Evolutionary conservation across 2,329 filamentous ascomycete genomes (phyloP).

Genomic region (Emydomyces testavorans): DNA sequence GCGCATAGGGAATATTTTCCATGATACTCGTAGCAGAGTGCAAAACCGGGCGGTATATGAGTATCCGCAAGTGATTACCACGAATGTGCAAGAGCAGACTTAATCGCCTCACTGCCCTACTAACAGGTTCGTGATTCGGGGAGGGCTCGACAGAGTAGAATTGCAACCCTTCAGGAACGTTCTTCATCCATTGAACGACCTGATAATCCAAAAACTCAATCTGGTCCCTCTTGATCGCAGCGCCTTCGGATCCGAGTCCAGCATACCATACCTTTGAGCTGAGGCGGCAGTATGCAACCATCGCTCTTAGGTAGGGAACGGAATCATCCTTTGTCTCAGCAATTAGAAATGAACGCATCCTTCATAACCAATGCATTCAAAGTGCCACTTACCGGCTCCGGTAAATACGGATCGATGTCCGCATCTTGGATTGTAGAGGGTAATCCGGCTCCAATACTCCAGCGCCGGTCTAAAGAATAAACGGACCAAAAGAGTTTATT

Average conservation of each 20-base stretch:
- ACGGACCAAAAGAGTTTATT: conserved; percentile 74
- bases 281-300: conserved; percentile 74
- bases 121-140: conserved; percentile 39
- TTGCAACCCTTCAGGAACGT: conserved; percentile 53
- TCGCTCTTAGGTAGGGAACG: conserved; percentile 64
- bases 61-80: conserved; percentile 79
- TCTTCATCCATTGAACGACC: conserved; percentile 75
- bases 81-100: conserved; percentile 76
- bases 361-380: neutral
- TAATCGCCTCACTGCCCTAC: conserved; percentile 58
- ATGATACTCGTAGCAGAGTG: conserved; percentile 76
- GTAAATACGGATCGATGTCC: conserved; percentile 69
- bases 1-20: conserved; percentile 60
- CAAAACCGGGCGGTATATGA: conserved; percentile 76
- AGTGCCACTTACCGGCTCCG: conserved; percentile 54
- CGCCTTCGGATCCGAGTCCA: conserved; percentile 57
- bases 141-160: conserved; percentile 48
- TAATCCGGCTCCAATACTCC: conserved; percentile 81
- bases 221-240: conserved; percentile 57
- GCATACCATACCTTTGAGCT: conserved; percentile 79
- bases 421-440: conserved; percentile 76
- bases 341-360: neutral
- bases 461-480: conserved; percentile 73
- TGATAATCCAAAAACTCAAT: conserved; percentile 73
- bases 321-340: conserved; percentile 28